Conservation (phyloP, 2,329 filamentous ascomycete species). For the Penicillium sp. region DNA sequence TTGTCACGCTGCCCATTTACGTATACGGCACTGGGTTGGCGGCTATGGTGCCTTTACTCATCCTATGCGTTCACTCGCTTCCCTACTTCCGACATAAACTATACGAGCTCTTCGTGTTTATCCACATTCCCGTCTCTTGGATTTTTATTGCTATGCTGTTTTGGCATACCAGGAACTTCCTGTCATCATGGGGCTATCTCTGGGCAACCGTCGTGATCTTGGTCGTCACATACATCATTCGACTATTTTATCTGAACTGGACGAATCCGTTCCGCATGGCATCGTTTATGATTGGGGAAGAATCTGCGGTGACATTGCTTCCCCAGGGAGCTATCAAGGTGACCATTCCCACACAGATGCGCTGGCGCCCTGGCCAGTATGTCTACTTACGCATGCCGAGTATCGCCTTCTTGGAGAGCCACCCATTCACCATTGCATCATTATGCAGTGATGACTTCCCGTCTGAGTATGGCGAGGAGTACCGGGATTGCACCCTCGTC, state of each 20-base stretch:
- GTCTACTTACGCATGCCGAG: conserved; percentile 94
- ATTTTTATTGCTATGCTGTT: conserved; percentile 85
- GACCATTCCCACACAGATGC: conserved; percentile 90
- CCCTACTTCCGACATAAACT: conserved; percentile 76
- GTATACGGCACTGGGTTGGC: conserved; percentile 88
- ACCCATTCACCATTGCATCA: conserved; percentile 93
- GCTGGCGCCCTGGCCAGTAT: conserved; percentile 92
- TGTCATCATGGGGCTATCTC: conserved; percentile 88
- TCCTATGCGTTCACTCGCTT: conserved; percentile 85
- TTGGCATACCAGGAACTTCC: conserved; percentile 94
- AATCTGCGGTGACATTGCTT: conserved; percentile 86
- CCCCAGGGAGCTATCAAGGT: conserved; percentile 95
- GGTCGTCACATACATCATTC: conserved; percentile 72
- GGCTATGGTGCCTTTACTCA: conserved; percentile 75
- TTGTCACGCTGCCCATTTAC: conserved; percentile 67
- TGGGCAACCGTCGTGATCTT: conserved; percentile 82
- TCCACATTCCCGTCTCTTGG: conserved; percentile 82
- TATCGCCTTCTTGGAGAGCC: conserved; percentile 88
- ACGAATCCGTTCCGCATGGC: conserved; percentile 76
- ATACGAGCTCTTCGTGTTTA: conserved; percentile 83
- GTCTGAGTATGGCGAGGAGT: conserved; percentile 86
- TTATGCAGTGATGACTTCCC: conserved; percentile 92
- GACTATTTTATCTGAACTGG: conserved; percentile 91
- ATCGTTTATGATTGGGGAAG: conserved; percentile 81
- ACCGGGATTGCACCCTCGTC: conserved; percentile 86